Conservation (phyloP, 352 stramenopile genomes). For the Thalassiosira exigua region DNA sequence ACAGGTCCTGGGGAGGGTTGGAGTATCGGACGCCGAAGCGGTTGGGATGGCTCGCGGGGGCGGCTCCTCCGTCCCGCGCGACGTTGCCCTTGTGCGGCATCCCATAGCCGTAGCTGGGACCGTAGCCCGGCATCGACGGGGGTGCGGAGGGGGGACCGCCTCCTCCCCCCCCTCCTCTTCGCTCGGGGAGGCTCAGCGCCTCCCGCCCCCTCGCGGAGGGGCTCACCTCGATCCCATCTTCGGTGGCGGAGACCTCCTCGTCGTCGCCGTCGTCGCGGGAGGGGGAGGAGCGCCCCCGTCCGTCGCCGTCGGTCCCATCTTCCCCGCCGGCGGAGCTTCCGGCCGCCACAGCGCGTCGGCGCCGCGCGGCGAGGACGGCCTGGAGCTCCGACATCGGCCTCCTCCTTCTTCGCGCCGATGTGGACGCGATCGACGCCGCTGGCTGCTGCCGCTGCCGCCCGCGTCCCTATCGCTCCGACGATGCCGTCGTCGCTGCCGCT, state of each 20-base stretch:
- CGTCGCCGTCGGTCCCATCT: background rate
- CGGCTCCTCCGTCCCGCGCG: background rate
- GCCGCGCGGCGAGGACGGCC: conserved; percentile 6
- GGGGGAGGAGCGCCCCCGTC: background rate
- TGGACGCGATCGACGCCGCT: background rate
- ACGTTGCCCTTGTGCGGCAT: background rate
- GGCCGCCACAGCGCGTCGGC: background rate
- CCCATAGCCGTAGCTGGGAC: background rate
- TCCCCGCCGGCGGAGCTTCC: background rate
- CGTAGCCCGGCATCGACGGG: background rate
- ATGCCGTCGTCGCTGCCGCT: no score
- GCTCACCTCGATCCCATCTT: conserved; percentile 3
- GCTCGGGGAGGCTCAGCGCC: conserved; percentile 6
- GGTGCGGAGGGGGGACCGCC: no score
- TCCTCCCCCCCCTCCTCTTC: background rate
- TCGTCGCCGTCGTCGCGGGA: background rate
- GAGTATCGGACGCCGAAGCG: conserved; percentile 1
- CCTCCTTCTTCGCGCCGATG: background rate
- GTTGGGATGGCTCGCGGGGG: background rate
- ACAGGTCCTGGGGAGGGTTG: background rate
- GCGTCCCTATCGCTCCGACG: no score
- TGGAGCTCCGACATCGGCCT: conserved; percentile 12
- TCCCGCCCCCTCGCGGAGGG: background rate
- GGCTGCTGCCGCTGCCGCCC: background rate
- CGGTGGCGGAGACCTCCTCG: background rate